Evolutionary conservation across 192 early-diverging fungal species (phyloP).

Genomic region (Gigaspora rosea): DNA sequence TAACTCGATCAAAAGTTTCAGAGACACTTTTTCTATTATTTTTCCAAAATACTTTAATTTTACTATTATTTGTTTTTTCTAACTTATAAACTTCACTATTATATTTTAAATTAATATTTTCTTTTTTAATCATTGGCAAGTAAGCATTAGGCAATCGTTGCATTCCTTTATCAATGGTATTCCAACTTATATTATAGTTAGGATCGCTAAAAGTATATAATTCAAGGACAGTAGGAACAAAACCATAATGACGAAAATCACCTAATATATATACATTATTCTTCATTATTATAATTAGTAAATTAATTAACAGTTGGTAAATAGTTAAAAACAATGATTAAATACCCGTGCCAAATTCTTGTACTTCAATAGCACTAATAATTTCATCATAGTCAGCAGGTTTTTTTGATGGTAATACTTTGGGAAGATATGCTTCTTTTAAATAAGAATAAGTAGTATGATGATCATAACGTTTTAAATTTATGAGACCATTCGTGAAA

Average conservation of each 20-base stretch:
- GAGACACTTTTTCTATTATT: neutral
- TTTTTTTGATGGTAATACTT: neutral
- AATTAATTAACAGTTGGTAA: neutral
- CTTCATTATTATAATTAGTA: no score
- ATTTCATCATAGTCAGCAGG: neutral
- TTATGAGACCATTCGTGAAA: neutral
- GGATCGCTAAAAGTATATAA: conserved; percentile 12
- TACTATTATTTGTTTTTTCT: neutral
- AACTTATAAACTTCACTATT: conserved; percentile 32
- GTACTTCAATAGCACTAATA: neutral
- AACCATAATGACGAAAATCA: no score
- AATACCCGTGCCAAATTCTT: neutral
- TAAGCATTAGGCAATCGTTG: conserved; percentile 39
- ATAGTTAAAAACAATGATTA: neutral
- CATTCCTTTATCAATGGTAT: conserved; percentile 36
- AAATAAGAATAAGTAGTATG: neutral
- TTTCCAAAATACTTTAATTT: conserved; percentile 35
- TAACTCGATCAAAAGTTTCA: conserved; percentile 34
- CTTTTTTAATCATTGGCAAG: conserved; percentile 14
- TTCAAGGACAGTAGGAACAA: neutral
- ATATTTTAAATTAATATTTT: conserved; percentile 25
- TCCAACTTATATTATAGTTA: conserved; percentile 11
- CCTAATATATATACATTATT: no score
- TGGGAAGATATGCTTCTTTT: neutral
- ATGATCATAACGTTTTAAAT: neutral